Evolutionary conservation across 1,284 basidiomycete genomes (phyloP).

Genomic region (Sporisorium iseilematis-ciliati): DNA sequence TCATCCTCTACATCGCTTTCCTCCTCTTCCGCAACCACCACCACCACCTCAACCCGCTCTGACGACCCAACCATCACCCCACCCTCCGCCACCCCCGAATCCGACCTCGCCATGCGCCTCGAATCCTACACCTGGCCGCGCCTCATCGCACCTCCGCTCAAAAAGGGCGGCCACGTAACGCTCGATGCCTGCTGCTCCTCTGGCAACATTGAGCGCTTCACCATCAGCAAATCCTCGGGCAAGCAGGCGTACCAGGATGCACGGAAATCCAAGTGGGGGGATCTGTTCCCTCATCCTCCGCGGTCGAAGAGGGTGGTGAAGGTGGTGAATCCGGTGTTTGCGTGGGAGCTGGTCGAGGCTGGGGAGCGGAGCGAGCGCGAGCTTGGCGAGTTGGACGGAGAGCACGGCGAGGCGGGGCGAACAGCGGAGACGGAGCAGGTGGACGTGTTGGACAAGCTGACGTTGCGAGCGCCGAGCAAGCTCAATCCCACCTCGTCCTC

Average conservation of each 20-base stretch:
- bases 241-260: slow-evolving; percentile 96
- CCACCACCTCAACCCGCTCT: background rate
- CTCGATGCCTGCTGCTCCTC: slow-evolving; percentile 87
- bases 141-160: slow-evolving; percentile 88
- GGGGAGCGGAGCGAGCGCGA: slow-evolving; percentile 3
- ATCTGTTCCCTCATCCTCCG: slow-evolving; percentile 84
- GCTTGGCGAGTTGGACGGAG: no score
- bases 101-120: slow-evolving; percentile 52
- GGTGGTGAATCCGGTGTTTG: slow-evolving; percentile 35
- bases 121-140: slow-evolving; percentile 79
- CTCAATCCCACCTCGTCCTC: background rate
- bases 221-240: slow-evolving; percentile 89
- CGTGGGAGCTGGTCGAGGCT: slow-evolving; percentile 19
- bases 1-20: background rate
- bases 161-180: slow-evolving; percentile 91
- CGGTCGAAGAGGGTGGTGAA: slow-evolving; percentile 24
- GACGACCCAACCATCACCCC: slow-evolving; percentile 6
- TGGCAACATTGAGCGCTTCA: slow-evolving; percentile 89
- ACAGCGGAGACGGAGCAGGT: slow-evolving; percentile 4
- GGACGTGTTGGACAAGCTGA: slow-evolving; percentile 18
- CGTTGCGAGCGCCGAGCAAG: slow-evolving; percentile 24
- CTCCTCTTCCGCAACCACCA: background rate
- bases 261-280: slow-evolving; percentile 91
- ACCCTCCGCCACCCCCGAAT: slow-evolving; percentile 4
- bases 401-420: no score